Evolutionary conservation across 805 yeast genomes (phyloP).

Genomic region (Zygosaccharomyces pseudorouxii): DNA sequence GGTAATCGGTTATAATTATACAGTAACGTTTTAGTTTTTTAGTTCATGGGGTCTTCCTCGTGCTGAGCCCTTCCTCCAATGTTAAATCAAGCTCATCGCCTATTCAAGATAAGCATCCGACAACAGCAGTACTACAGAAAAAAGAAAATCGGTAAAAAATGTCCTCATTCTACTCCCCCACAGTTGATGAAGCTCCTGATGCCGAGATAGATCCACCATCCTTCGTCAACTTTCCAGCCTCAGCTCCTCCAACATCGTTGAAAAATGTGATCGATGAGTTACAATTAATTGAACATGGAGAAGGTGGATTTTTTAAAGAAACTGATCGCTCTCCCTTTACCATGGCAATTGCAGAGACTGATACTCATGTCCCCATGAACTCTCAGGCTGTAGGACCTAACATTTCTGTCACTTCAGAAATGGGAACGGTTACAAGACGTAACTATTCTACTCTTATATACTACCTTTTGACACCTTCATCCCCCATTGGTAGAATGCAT

Average conservation of each 20-base stretch:
- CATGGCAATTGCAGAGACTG: slow-evolving; percentile 36
- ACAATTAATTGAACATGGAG: slow-evolving; percentile 43
- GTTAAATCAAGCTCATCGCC: background rate
- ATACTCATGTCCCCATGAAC: background rate
- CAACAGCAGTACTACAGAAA: background rate
- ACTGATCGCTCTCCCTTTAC: slow-evolving; percentile 49
- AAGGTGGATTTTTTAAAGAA: slow-evolving; percentile 55
- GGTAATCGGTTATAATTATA: background rate
- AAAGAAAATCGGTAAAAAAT: background rate
- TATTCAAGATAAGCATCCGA: background rate
- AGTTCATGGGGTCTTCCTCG: background rate
- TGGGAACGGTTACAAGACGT: slow-evolving; percentile 26
- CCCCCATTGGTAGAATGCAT: slow-evolving; percentile 50
- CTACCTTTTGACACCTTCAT: slow-evolving; percentile 47
- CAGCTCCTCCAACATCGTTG: slow-evolving; percentile 24
- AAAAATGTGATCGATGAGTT: slow-evolving; percentile 36
- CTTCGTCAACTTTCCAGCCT: slow-evolving; percentile 20
- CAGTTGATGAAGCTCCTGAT: slow-evolving; percentile 15
- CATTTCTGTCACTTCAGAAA: slow-evolving; percentile 3
- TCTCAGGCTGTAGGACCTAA: slow-evolving; percentile 5
- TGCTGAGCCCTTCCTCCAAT: background rate
- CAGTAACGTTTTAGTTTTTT: background rate
- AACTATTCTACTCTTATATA: slow-evolving; percentile 49
- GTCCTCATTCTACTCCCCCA: slow-evolving; percentile 9
- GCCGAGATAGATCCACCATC: slow-evolving; percentile 15